Evolutionary conservation across 345 rosid genomes (phyloP).

Genomic region (Noccaea caerulescens): DNA sequence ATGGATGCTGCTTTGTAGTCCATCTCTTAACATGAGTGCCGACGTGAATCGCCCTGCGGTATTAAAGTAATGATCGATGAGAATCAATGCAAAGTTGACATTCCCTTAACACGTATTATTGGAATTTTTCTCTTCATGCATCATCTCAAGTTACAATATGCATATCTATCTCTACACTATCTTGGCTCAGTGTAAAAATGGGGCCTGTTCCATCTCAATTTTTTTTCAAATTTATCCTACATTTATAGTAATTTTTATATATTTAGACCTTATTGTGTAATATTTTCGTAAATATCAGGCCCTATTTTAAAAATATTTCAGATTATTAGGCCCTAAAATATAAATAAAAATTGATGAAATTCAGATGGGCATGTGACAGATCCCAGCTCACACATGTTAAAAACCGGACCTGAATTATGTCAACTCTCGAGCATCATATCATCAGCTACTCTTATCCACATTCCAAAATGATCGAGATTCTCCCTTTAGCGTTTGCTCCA

Average conservation of each 20-base stretch:
- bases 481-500: constrained; percentile 20
- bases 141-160: constrained; percentile 41
- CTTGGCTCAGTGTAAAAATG: too few relatives aligned
- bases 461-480: constrained; percentile 24
- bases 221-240: too few relatives aligned
- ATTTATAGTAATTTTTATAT: too few relatives aligned
- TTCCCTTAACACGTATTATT: constrained; percentile 42
- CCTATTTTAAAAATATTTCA: too few relatives aligned
- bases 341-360: too few relatives aligned
- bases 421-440: constrained; percentile 45
- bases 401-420: constrained; percentile 26
- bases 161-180: constrained; percentile 29
- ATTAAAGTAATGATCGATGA: constrained; percentile 29
- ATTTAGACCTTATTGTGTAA: too few relatives aligned
- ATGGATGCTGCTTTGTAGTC: constrained; percentile 9
- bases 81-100: constrained; percentile 49
- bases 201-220: too few relatives aligned
- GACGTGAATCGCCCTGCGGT: constrained; percentile 11
- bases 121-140: constrained; percentile 37
- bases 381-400: too few relatives aligned
- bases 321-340: too few relatives aligned
- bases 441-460: constrained; percentile 42
- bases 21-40: constrained; percentile 11
- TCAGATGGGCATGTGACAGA: too few relatives aligned
- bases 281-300: too few relatives aligned